phyloP scores from a whole-genome alignment of 768 basidiomycete genomes.

The Russula brevipes region DNA sequence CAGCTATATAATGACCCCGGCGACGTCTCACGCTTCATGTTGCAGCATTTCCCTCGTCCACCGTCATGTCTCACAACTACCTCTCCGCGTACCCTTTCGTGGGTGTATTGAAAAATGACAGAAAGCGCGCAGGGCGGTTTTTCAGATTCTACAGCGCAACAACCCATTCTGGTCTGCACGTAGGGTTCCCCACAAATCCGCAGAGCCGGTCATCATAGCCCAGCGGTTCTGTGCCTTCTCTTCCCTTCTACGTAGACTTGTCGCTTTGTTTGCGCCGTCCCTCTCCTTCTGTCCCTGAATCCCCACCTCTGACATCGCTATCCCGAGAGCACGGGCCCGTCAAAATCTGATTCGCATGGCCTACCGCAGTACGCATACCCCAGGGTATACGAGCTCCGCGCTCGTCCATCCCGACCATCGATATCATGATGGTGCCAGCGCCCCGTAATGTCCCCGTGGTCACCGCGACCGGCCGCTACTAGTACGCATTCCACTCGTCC shows the following conservation, averaged over 20 bases:
- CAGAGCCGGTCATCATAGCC: not conserved
- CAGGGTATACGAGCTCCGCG: not conserved
- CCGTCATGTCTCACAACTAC: not conserved
- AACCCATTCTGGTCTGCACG: not conserved
- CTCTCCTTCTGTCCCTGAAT: not conserved
- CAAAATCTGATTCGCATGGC: not conserved
- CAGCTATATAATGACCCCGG: conserved; percentile 19
- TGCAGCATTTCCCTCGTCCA: not conserved
- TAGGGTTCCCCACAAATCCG: not conserved
- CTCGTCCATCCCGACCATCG: not conserved
- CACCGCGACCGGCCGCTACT: no score
- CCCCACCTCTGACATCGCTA: not conserved
- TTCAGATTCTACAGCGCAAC: not conserved
- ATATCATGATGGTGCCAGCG: not conserved
- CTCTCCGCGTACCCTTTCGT: not conserved
- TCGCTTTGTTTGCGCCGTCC: not conserved
- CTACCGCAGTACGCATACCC: not conserved
- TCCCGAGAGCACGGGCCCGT: conserved; percentile 1
- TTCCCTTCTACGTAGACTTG: conserved; percentile 5
- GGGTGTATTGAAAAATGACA: conserved; percentile 17
- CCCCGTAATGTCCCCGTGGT: not conserved
- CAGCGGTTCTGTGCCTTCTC: conserved; percentile 1
- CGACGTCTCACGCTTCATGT: conserved; percentile 13
- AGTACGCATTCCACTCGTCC: no score
- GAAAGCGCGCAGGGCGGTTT: conserved; percentile 3